Base-by-base conservation (phyloP, 2,329 filamentous ascomycete species). In the Aspergillus latus region DNA sequence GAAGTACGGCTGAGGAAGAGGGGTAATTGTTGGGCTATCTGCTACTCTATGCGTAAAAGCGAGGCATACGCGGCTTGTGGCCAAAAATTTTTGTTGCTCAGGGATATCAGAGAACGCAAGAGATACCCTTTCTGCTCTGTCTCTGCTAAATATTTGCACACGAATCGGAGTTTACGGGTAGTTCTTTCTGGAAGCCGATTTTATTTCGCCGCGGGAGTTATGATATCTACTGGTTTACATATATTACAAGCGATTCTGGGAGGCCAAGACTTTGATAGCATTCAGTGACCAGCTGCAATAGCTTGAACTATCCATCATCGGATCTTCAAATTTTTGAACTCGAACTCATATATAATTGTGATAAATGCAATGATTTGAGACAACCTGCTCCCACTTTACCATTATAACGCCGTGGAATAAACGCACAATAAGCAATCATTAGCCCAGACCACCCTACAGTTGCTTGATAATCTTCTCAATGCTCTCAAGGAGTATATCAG, bases 401-500 rank as follows among this genome's bases (percentile, higher is more conserved):
- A 43, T 26, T 49, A 28, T 46, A 40, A 56, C 54, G 54, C 54
- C 54, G 16, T 15, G 26, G 10, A 56, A 48, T 32, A 46, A 52
- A 26, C n/a, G 34, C 36, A 42, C 37, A 30, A 49, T 21, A 34
- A 49, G 16, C 39, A 37, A 46, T 45, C 8, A 29, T 30, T n/a
- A 15, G 15, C 10, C 21, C 3, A 15, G 11, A 28, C 15, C 32
- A 16, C 48, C 52, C 59, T 69, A 78, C 49, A 74, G 63, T 49
- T 67, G 66, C 70, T 78, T 84, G 63, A 86, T 82, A 63, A 92
- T 79, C 80, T 88, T 90, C 80, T 95, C 90, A 63, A 95, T 70
- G 26, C 82, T 83, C 66, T 90, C 90, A 48, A 96, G 74, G 66
- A 97, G 78, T 58, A 96, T 86, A 76, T 96, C 90, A 21, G 88